phyloP scores from a whole-genome alignment of 805 yeast genomes.

The Schwanniomyces polymorphus region DNA sequence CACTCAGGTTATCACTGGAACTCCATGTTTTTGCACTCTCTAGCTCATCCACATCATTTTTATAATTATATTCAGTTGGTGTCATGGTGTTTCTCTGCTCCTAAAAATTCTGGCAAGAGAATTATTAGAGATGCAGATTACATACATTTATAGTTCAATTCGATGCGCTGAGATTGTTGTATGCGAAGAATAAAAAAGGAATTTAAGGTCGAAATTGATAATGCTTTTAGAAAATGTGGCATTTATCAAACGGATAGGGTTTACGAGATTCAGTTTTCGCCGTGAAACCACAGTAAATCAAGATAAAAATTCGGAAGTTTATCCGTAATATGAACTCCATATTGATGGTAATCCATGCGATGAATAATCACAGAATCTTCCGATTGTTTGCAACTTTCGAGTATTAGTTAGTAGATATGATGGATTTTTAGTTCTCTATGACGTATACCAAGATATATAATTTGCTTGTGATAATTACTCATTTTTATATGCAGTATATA shows the following conservation, averaged over 20 bases:
- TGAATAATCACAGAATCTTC: background rate
- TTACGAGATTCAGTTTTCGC: background rate
- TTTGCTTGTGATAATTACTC: background rate
- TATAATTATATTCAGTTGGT: background rate
- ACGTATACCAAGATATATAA: background rate
- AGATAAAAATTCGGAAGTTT: background rate
- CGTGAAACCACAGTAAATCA: background rate
- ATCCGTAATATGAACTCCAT: background rate
- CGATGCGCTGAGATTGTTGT: background rate
- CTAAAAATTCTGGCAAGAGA: background rate
- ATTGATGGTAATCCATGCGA: background rate
- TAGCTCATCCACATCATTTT: background rate
- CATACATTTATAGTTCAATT: background rate
- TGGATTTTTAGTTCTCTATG: background rate
- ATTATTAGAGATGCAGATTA: background rate
- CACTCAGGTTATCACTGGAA: constrained; percentile 1
- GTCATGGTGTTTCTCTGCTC: background rate
- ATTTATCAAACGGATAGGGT: background rate
- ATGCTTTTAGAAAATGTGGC: background rate
- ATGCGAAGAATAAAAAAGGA: background rate
- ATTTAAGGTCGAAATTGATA: background rate
- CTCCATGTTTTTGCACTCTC: background rate
- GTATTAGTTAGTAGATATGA: background rate
- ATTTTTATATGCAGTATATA: background rate
- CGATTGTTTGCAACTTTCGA: background rate